Evolutionary conservation across 2,329 filamentous ascomycete genomes (phyloP).

Genomic region (Aspergillus ustus): DNA sequence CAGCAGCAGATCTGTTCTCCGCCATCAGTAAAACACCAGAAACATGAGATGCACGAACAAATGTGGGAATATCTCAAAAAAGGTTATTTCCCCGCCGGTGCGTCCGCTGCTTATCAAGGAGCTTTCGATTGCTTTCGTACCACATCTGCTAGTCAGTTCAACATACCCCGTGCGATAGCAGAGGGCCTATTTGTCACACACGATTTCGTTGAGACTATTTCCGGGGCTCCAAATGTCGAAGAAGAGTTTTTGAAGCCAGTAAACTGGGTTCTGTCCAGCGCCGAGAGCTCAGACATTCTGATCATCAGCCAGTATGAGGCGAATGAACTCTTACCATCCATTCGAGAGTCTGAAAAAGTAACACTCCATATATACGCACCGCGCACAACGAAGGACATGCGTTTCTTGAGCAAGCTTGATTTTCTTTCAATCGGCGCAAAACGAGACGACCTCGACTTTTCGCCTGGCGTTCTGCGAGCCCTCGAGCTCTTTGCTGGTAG

Average conservation of each 20-base stretch:
- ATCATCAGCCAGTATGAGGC: slow-evolving; percentile 67
- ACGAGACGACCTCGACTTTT: background rate
- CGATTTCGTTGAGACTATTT: slow-evolving; percentile 12
- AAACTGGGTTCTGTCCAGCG: slow-evolving; percentile 58
- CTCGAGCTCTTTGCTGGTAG: slow-evolving; percentile 71
- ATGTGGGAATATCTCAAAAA: slow-evolving; percentile 15
- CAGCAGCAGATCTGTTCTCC: slow-evolving; percentile 60
- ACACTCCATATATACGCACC: slow-evolving; percentile 58
- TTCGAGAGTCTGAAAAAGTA: slow-evolving; percentile 43
- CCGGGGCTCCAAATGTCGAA: slow-evolving; percentile 32
- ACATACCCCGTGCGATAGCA: slow-evolving; percentile 5
- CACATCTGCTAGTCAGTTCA: slow-evolving; percentile 12
- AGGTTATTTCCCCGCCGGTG: background rate
- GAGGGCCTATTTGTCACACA: slow-evolving; percentile 8
- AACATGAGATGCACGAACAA: slow-evolving; percentile 14
- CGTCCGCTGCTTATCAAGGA: background rate
- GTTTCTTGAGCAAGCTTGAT: slow-evolving; percentile 50
- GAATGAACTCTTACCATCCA: slow-evolving; percentile 51
- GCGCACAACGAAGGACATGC: slow-evolving; percentile 42
- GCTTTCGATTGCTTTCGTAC: slow-evolving; percentile 16
- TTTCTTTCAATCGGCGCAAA: slow-evolving; percentile 44
- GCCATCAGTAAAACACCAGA: slow-evolving; percentile 44
- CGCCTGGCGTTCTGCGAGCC: slow-evolving; percentile 35
- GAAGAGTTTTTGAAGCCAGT: slow-evolving; percentile 60
- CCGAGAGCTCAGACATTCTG: slow-evolving; percentile 41